These are phyloP conservation scores for Ascoidea asiatica DNA, from an alignment of 805 yeast genomes.

Conservation along the genomic window DNA sequence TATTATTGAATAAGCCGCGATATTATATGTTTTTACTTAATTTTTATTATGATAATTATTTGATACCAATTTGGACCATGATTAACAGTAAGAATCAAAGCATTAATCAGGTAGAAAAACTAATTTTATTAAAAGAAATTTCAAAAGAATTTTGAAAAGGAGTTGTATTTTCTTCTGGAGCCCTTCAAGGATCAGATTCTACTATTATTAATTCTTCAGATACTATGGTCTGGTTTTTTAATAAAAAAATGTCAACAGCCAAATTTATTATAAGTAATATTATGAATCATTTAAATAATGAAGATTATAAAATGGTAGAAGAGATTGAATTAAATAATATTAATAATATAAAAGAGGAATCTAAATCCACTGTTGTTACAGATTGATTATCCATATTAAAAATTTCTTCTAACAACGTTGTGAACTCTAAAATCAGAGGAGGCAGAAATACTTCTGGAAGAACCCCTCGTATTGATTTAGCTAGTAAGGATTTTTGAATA, in stretches of 20 bases:
- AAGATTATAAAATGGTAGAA: too few relatives aligned
- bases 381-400: constrained; percentile 5
- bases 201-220: constrained; percentile 29
- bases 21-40: constrained; percentile 6
- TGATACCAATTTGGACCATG: constrained; percentile 13
- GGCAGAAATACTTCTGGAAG: too few relatives aligned
- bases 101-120: constrained; percentile 10
- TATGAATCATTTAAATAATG: too few relatives aligned
- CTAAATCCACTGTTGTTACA: not conserved
- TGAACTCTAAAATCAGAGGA: constrained; percentile 2
- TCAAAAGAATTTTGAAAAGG: constrained; percentile 41
- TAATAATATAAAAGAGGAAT: not conserved
- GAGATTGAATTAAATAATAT: too few relatives aligned
- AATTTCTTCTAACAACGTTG: not conserved
- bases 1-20: constrained; percentile 9
- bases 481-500: constrained; percentile 1
- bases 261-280: too few relatives aligned
- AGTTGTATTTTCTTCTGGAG: constrained; percentile 38
- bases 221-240: constrained; percentile 21
- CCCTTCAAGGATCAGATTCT: constrained; percentile 33
- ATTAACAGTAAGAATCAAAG: not conserved
- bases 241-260: constrained; percentile 1
- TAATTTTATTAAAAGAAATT: constrained; percentile 6
- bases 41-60: constrained; percentile 16
- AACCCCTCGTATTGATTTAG: too few relatives aligned